These are phyloP conservation scores for Cyclotella sp. DNA, from an alignment of 108 stramenopile genomes.

Conservation along the genomic window DNA sequence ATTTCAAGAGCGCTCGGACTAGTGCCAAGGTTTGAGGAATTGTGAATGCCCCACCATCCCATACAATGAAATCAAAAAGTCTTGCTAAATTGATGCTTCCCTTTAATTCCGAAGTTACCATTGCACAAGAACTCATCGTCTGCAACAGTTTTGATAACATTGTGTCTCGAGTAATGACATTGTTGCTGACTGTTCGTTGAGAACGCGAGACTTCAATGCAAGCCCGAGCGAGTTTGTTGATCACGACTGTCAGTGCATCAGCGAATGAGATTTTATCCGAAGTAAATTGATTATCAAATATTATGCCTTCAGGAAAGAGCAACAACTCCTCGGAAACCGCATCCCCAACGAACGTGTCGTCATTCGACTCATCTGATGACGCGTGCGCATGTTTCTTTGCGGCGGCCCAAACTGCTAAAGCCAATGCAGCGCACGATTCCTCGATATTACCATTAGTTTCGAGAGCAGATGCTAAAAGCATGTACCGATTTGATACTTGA, in stretches of 20 bases:
- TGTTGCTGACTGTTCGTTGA: not conserved
- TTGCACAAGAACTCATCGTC: not conserved
- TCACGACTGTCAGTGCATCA: conserved; percentile 17
- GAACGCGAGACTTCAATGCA: conserved; percentile 13
- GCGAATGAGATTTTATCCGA: not conserved
- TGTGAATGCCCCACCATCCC: conserved; percentile 24
- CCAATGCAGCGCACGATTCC: conserved; percentile 34
- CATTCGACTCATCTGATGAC: not conserved
- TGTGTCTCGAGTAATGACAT: conserved; percentile 20
- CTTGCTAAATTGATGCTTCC: conserved; percentile 14
- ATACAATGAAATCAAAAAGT: conserved; percentile 36
- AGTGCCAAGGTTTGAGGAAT: conserved; percentile 13
- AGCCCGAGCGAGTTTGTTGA: conserved; percentile 38
- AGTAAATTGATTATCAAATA: conserved; percentile 8
- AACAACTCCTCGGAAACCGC: conserved; percentile 23
- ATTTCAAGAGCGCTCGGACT: conserved; percentile 33
- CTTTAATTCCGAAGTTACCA: not conserved
- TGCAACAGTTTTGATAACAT: conserved; percentile 23
- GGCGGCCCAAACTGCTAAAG: conserved; percentile 32
- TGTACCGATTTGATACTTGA: conserved; percentile 43
- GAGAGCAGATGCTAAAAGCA: conserved; percentile 31
- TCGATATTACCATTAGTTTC: conserved; percentile 26
- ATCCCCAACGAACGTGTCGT: conserved; percentile 9
- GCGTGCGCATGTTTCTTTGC: conserved; percentile 18
- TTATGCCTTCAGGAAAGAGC: conserved; percentile 32